Conservation (phyloP, 306 rosid genomes). For the Gynostemma pentaphyllum region DNA sequence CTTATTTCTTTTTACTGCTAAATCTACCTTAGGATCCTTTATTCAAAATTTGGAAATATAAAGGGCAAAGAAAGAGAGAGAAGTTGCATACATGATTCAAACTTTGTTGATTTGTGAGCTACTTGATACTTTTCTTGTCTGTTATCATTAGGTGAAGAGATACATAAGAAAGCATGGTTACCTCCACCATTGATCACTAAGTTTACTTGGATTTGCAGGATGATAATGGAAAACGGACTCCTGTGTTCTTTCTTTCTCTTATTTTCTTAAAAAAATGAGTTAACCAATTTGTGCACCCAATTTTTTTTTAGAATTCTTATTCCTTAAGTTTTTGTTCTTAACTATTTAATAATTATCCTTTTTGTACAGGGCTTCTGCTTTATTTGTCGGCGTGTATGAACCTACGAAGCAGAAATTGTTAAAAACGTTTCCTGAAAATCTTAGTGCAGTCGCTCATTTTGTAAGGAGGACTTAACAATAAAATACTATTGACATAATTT, state of each 20-base stretch:
- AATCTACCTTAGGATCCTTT: neutral
- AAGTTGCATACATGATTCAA: neutral
- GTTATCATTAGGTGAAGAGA: neutral
- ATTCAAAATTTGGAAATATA: neutral
- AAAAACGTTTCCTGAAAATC: constrained; percentile 66
- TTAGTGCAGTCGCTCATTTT: constrained; percentile 78
- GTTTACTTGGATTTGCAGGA: neutral
- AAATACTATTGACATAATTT: neutral
- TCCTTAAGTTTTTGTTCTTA: neutral
- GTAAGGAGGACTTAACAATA: constrained; percentile 48
- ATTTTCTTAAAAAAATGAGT: neutral
- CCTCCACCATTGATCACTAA: neutral
- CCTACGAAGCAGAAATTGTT: constrained; percentile 83
- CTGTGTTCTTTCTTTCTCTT: neutral
- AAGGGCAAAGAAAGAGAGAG: neutral
- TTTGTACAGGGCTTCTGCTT: constrained; percentile 79
- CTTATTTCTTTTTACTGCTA: neutral
- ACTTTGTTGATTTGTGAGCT: neutral
- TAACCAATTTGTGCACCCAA: neutral
- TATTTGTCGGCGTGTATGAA: constrained; percentile 90
- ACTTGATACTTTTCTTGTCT: neutral
- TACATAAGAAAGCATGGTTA: neutral
- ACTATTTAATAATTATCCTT: neutral
- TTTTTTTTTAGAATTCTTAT: neutral
- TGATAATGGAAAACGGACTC: neutral